Evolutionary conservation across 2,329 filamentous ascomycete genomes (phyloP), one percentile per base, ranked within the genome.

Genomic region (Aspergillus calidoustus): DNA sequence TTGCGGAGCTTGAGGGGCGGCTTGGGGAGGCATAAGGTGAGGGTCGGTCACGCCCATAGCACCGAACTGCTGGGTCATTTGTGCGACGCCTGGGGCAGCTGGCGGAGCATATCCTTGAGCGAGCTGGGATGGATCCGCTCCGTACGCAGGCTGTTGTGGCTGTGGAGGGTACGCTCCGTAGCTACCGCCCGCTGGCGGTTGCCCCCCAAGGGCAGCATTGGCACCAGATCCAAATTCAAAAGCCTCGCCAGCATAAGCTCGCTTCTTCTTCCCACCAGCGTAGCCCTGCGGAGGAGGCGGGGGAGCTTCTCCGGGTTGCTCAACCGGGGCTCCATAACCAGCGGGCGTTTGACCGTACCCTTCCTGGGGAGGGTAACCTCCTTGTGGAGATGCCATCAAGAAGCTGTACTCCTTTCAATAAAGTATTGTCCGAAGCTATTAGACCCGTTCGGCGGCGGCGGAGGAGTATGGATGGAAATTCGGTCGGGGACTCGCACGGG

Each of bases 191-290:
- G 82, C 86, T 57, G 78, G 72, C 67, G 77, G 72, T 74, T 80
- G 78, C 64, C 78, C 76, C 68, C 81, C 75, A 66, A 84, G 77
- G 54, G 82, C 85, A 60, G 90, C 88, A 84, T 98, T 98, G 73
- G 91, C 91, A 71, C 94, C 95, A 54, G 87, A 86, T 54, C 91
- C 92, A 71, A 98, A 95, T 62, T 96, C 94, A 78, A 96, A 99
- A 50, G 94, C 94, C 78, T 96, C 91, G 60, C 92, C 92, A 58
- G 95, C 95, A 82, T 98, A 98, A 60, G 91, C 90, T 83, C 93
- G 87, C 86, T 96, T 97, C 87, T 97, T 97, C 83, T 71, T 76
- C 48, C 76, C 76, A 60, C 71, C 78, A 60, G 78, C 69, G 48
- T 76, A 73, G 48, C 65, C 70, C 43, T 75, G 74, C 53, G 69